Evolutionary conservation across 768 basidiomycete species (phyloP), one percentile per base, ranked within the genome.

Genomic region (Ramaria sp.): DNA sequence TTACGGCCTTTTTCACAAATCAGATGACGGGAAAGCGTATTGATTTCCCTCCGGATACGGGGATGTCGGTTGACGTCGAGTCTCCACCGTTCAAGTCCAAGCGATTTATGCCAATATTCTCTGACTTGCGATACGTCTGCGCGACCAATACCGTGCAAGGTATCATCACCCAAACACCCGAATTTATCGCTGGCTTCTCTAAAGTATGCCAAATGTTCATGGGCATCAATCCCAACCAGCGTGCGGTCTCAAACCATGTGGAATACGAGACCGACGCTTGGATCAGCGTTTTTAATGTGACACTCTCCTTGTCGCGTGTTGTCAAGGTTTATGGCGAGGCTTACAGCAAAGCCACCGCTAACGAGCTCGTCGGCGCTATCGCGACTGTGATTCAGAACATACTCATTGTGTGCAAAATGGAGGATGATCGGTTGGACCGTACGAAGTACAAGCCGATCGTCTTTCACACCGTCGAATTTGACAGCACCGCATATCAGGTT

Each of bases 231-330:
- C 86, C 93, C 1, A 92, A 93, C 69, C 83, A 84, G 63, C 81
- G 95, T 17, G 91, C 87, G 19, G 81, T 77, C 5, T 78, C 80
- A 30, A 85, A 74, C 52, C 96, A 98, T 63, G 82, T 99, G 63
- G 95, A 97, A 69, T 99, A 89, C 71, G 96, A 99, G 72, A 87
- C 88, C 31, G 96, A 99, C 62, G 86, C 87, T 19, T 96, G 94
- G 95, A 91, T 96, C 60, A 89, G 86, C 63, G 91, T 96, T 13
- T 98, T 98, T 71, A 93, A 94, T 63, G 87, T 97, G 22, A 93
- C 92, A 6, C 79, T 95, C 10, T 93, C 91, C 34, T 72, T 99
- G 24, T 87, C 88, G 6, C 83, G 91, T 45, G 82, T 91, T 41
- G 89, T 91, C 73, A 89, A 91, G 66, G 85, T 86, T 1, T 90